Evolutionary conservation across 768 basidiomycete genomes (phyloP).

Genomic region (Naganishia vaughanmartiniae): DNA sequence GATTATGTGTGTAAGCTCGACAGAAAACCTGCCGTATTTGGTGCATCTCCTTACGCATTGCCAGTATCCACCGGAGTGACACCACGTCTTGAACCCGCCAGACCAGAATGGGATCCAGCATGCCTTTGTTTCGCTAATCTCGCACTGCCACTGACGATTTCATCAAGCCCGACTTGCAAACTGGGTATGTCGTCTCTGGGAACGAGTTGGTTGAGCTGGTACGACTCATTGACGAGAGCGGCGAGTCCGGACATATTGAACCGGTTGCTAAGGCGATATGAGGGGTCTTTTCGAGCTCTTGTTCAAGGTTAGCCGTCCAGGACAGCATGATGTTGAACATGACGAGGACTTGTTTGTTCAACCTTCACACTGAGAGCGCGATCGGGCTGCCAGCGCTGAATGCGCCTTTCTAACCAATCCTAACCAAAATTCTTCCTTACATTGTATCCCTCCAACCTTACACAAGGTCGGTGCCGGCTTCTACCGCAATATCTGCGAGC

Average conservation of each 20-base stretch:
- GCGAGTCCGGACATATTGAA: slow-evolving; percentile 22
- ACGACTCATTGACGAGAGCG: slow-evolving; percentile 28
- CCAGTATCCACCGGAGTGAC: slow-evolving; percentile 62
- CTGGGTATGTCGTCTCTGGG: slow-evolving; percentile 71
- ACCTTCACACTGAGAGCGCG: not conserved
- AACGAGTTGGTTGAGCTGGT: slow-evolving; percentile 29
- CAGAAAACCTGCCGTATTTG: not conserved
- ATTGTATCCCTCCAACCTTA: too few relatives aligned
- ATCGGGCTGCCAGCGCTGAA: not conserved
- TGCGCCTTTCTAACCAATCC: too few relatives aligned
- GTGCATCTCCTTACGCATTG: slow-evolving; percentile 22
- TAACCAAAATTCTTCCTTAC: too few relatives aligned
- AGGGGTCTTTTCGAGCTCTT: not conserved
- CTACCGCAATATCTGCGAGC: too few relatives aligned
- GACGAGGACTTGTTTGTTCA: not conserved
- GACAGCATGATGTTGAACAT: not conserved
- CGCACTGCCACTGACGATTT: slow-evolving; percentile 89
- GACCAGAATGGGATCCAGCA: slow-evolving; percentile 38
- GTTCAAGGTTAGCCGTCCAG: not conserved
- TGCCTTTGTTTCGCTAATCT: slow-evolving; percentile 56
- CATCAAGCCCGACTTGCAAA: slow-evolving; percentile 84
- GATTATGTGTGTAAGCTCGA: not conserved
- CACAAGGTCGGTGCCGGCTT: too few relatives aligned
- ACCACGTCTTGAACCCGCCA: slow-evolving; percentile 29
- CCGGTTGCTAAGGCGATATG: not conserved